Conservation (phyloP, 768 basidiomycete species). For the Candolleomyces efflorescens region DNA sequence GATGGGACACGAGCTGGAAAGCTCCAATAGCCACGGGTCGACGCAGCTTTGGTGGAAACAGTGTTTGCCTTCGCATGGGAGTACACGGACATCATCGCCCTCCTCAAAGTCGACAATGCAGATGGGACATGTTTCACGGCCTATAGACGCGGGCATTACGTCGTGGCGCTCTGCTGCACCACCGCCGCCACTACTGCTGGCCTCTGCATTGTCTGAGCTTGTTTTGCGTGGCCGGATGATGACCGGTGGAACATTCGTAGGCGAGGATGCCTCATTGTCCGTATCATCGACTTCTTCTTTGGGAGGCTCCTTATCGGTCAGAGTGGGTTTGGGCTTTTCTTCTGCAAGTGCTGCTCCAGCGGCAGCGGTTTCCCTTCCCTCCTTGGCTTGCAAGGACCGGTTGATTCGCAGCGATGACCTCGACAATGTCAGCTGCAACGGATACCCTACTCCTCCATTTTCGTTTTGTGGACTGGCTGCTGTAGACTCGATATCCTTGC, state of each 20-base stretch:
- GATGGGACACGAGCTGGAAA: slow-evolving; percentile 88
- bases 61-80: slow-evolving; percentile 91
- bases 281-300: background rate
- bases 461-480: too few species aligned
- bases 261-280: background rate
- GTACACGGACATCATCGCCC: slow-evolving; percentile 84
- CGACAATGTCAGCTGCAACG: background rate
- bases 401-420: background rate
- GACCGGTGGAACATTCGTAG: background rate
- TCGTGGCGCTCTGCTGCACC: slow-evolving; percentile 29
- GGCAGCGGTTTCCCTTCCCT: background rate
- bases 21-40: slow-evolving; percentile 88
- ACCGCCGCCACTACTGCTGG: background rate
- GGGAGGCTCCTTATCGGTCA: background rate
- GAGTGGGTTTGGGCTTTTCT: background rate
- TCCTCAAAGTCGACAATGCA: slow-evolving; percentile 93
- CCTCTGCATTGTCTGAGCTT: background rate
- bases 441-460: background rate
- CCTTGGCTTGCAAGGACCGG: background rate
- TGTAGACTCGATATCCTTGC: slow-evolving; percentile 5
- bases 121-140: slow-evolving; percentile 88
- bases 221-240: background rate
- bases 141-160: slow-evolving; percentile 61
- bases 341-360: background rate
- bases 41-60: slow-evolving; percentile 88